Evolutionary conservation across 306 rosid species (phyloP), one percentile per base, ranked within the genome.

Genomic region (Acacia acuminata): DNA sequence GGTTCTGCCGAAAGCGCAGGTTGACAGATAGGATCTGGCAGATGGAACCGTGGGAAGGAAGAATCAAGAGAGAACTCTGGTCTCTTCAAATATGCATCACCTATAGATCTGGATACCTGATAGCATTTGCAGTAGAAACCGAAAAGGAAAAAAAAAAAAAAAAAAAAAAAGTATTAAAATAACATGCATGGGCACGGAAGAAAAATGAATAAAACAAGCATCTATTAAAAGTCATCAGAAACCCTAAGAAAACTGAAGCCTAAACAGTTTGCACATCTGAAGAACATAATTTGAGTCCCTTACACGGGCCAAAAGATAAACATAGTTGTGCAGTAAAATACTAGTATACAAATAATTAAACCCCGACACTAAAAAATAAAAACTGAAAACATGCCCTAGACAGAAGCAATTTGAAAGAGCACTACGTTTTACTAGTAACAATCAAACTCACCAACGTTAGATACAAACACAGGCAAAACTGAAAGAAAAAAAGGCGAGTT

Each of bases 31-130:
- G 97, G 94, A 42, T 90, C 97, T 0, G 92, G 64, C 56, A 94
- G 90, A 81, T 90, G 96, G 87, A 92, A 92, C 56, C 90, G 87
- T 0, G 94, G 96, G 85, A 88, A 92, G 40, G 98, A 85, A 47
- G 93, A 91, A 83, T 91, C 94, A 1, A 91, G 91, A 44, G 93
- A 88, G 80, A 92, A 94, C 85, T 93, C 97, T 17, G 97, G 90
- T 61, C 80, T 85, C 85, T 94, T 93, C 85, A 94, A 86, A 89
- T 93, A 94, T 51, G 97, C 97, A 84, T 94, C 98, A 13, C 97
- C 98, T 40, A 94, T 94, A 10, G 97, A 89, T 90, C 96, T 89
- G 30, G 98, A 94, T 71, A 93, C 97, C 98, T 93, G 87, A 82
- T 44, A 77, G 74, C 78, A 77, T 42, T 76, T 78, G 79, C 19